phyloP scores from a whole-genome alignment of 345 rosid genomes.

The Salix arbutifolia region DNA sequence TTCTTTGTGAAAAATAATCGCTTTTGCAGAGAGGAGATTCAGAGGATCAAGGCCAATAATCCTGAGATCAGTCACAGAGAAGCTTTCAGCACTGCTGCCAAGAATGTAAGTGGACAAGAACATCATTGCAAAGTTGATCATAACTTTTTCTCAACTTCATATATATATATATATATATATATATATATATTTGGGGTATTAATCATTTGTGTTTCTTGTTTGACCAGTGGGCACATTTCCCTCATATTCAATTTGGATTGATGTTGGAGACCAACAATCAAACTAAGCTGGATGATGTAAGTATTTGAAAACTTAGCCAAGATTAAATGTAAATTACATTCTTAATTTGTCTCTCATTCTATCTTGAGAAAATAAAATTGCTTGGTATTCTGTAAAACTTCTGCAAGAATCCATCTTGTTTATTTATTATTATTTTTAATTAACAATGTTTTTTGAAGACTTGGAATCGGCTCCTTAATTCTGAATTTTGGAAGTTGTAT shows the following conservation, averaged over 20 bases:
- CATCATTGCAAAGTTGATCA: background rate
- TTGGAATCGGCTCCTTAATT: no score
- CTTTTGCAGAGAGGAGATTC: slow-evolving; percentile 79
- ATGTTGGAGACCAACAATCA: slow-evolving; percentile 76
- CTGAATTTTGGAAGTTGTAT: no score
- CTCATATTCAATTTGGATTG: slow-evolving; percentile 85
- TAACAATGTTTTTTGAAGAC: no score
- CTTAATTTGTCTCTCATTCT: background rate
- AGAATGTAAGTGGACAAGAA: slow-evolving; percentile 56
- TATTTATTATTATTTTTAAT: background rate
- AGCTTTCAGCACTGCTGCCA: slow-evolving; percentile 98
- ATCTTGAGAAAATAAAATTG: no score
- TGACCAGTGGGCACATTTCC: slow-evolving; percentile 91
- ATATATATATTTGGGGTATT: background rate
- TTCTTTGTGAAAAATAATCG: background rate
- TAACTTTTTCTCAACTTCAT: background rate
- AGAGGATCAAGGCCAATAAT: slow-evolving; percentile 94
- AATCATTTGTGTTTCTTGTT: background rate
- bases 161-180: background rate
- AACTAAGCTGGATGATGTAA: slow-evolving; percentile 34
- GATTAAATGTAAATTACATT: background rate
- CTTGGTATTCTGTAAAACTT: no score
- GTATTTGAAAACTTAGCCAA: background rate
- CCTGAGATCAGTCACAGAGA: slow-evolving; percentile 96
- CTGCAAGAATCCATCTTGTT: background rate